A percentile compares a stretch with the other conserved stretches of the same genome.
Conservation (phyloP, 176 grass and related monocot species). For the Leersia perrieri region DNA sequence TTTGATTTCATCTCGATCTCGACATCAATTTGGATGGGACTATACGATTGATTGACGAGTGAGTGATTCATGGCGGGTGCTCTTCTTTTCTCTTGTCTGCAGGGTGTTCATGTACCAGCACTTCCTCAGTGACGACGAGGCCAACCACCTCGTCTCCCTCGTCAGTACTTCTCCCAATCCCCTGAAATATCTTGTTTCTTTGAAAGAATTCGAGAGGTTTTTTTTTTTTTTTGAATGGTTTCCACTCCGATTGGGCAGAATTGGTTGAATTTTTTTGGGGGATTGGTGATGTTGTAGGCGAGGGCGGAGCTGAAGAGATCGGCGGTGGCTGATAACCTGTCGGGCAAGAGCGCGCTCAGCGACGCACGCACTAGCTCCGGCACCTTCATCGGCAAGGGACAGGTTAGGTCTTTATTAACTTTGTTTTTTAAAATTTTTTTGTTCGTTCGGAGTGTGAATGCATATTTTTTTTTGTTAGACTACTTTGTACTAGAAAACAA, state of each 20-base stretch:
- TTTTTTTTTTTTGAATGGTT: background rate
- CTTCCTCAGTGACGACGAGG: constrained; percentile 83
- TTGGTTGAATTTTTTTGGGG: constrained; percentile 8
- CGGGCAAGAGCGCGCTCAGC: constrained; percentile 73
- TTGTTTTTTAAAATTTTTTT: background rate
- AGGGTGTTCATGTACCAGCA: constrained; percentile 80
- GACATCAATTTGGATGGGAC: background rate
- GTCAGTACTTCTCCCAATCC: constrained; percentile 44
- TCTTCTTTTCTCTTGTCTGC: too few species aligned
- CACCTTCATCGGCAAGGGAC: constrained; percentile 66
- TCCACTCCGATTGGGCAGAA: background rate
- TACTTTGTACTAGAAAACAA: too few species aligned
- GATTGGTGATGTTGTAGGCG: constrained; percentile 44
- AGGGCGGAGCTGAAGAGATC: constrained; percentile 87
- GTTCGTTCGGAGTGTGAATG: background rate
- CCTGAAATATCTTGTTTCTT: background rate
- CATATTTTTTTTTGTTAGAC: background rate
- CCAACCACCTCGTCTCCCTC: constrained; percentile 81
- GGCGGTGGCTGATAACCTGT: constrained; percentile 69
- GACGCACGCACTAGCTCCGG: constrained; percentile 81
- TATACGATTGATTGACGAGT: background rate
- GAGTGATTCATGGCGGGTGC: constrained; percentile 9
- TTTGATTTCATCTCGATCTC: constrained; percentile 22
- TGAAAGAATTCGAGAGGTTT: background rate
- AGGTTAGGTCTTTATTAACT: constrained; percentile 46